Evolutionary conservation across 495 filamentous ascomycete genomes (phyloP), one percentile per base, ranked within the genome.

Genomic region (Aspergillus kassunensis): DNA sequence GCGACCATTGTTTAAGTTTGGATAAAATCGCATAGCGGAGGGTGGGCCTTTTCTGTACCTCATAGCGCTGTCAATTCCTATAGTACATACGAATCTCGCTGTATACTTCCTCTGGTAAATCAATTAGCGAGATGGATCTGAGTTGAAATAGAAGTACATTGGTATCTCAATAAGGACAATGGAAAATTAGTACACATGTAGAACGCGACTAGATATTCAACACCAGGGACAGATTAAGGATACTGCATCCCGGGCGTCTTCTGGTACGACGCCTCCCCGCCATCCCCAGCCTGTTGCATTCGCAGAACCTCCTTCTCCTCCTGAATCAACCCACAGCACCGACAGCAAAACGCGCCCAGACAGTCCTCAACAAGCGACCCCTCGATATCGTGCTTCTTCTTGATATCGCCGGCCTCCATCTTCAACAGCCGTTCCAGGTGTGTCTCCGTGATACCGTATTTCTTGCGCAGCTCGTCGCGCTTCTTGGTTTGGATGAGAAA

Each of bases 1-100:
- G 36, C 61, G 24, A 53, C 30, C 13, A 25, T 60, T 29, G 50
- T 41, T 18, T 51, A 53, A 46, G 25, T 48, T 12, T 33, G 7
- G 12, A 11, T 6, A 4, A 9, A 11, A 3, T 3, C 3, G 30
- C 7, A 33, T 33, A 6, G 30, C 30, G 30, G 10, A 11, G 7
- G 9, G 13, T 33, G 30, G 30, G 12, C 30, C 12, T 33, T 4
- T 33, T 3, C 30, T 33, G 13, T 33, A 6, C 2, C 7, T 33
- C 2, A 33, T 18, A 37, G 35, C 10, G n/a, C n/a, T n/a, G n/a
- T n/a, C n/a, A n/a, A n/a, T n/a, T n/a, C n/a, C n/a, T n/a, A n/a
- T n/a, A n/a, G n/a, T n/a, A n/a, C n/a, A n/a, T n/a, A n/a, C n/a
- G n/a, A n/a, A n/a, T n/a, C n/a, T n/a, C n/a, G n/a, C n/a, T n/a